These are phyloP conservation scores for Xylaria castorea DNA, from an alignment of 495 filamentous ascomycete genomes.

Conservation along the genomic window DNA sequence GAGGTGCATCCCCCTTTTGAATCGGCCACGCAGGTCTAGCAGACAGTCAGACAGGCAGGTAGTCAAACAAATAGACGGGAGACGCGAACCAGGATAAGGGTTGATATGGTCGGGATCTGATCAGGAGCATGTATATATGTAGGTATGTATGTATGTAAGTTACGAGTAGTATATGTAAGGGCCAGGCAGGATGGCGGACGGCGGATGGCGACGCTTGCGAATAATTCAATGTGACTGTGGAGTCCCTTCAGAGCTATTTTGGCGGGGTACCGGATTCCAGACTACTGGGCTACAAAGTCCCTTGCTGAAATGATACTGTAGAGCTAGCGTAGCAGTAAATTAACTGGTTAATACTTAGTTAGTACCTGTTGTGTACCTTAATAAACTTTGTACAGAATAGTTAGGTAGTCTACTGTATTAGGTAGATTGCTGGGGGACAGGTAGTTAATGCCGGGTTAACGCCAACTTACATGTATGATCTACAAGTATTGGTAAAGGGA, in stretches of 20 bases:
- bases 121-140: background rate
- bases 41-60: background rate
- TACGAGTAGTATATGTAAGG: background rate
- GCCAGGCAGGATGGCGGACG: background rate
- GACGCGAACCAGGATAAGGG: slow-evolving; percentile 16
- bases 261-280: slow-evolving; percentile 29
- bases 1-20: slow-evolving; percentile 11
- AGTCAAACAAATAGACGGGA: slow-evolving; percentile 9
- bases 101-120: background rate
- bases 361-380: background rate
- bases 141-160: background rate
- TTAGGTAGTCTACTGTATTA: no score
- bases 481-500: background rate
- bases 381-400: no score
- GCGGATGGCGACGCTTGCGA: slow-evolving; percentile 3
- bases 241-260: slow-evolving; percentile 10
- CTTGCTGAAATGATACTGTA: slow-evolving; percentile 20
- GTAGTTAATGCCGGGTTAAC: background rate
- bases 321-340: background rate
- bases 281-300: slow-evolving; percentile 26
- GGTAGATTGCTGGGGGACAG: background rate
- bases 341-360: no score
- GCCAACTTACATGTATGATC: background rate
- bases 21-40: background rate
- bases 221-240: slow-evolving; percentile 12